Evolutionary conservation across 2,329 filamentous ascomycete species (phyloP).

Genomic region (Talaromyces albobiverticillius): DNA sequence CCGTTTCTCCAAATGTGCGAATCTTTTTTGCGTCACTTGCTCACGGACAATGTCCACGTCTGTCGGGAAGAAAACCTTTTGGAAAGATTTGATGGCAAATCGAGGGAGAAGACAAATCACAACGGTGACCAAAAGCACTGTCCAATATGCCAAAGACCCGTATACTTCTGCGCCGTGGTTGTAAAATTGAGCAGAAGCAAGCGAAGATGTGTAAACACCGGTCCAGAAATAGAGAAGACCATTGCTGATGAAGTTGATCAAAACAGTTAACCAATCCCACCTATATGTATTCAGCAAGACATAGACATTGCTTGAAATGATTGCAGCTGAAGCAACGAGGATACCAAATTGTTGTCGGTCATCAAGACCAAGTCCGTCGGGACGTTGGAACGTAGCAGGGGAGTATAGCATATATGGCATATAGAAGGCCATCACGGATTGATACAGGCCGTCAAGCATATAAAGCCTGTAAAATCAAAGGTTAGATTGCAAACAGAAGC

Average conservation of each 20-base stretch:
- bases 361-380: slow-evolving; percentile 70
- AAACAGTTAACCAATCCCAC: slow-evolving; percentile 94
- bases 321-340: slow-evolving; percentile 78
- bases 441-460: slow-evolving; percentile 92
- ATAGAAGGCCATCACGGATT: slow-evolving; percentile 90
- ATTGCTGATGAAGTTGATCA: slow-evolving; percentile 78
- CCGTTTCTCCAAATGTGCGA: slow-evolving; percentile 32
- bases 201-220: slow-evolving; percentile 72
- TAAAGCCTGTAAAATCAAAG: slow-evolving; percentile 62
- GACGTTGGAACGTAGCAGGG: slow-evolving; percentile 65
- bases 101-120: slow-evolving; percentile 82
- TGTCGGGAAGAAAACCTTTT: slow-evolving; percentile 90
- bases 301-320: slow-evolving; percentile 89
- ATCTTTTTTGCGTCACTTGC: slow-evolving; percentile 70
- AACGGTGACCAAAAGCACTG: slow-evolving; percentile 72
- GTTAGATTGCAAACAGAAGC: slow-evolving; percentile 6
- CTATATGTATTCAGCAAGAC: slow-evolving; percentile 94
- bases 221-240: slow-evolving; percentile 95
- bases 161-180: slow-evolving; percentile 76
- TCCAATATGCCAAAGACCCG: slow-evolving; percentile 81
- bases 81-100: slow-evolving; percentile 79
- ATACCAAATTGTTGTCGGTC: slow-evolving; percentile 83
- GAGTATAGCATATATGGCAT: slow-evolving; percentile 80
- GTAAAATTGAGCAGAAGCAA: slow-evolving; percentile 65
- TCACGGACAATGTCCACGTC: slow-evolving; percentile 96